phyloP scores from a whole-genome alignment of 495 filamentous ascomycete genomes.

The Glutinoglossum americanum region DNA sequence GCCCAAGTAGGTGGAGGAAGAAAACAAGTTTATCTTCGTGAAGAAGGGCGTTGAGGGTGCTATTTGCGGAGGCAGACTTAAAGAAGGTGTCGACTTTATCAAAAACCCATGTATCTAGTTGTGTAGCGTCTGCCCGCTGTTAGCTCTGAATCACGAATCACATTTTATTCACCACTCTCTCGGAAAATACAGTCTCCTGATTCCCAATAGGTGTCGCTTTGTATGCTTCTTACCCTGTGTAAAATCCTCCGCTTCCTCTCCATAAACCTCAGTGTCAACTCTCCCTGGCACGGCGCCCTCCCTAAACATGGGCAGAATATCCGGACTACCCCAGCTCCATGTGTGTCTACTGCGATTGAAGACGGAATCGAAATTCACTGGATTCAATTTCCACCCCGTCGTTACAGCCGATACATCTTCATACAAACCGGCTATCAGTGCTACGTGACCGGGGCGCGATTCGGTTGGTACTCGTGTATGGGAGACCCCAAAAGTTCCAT shows the following conservation, averaged over 20 bases:
- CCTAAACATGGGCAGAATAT: constrained; percentile 95
- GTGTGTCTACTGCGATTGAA: constrained; percentile 95
- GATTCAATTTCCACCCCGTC: constrained; percentile 97
- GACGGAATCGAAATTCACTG: constrained; percentile 95
- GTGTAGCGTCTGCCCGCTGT: constrained; percentile 35
- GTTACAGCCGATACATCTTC: constrained; percentile 96
- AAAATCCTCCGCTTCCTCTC: constrained; percentile 73
- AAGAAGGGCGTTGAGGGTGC: constrained; percentile 51
- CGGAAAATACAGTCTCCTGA: background rate
- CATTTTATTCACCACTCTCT: background rate
- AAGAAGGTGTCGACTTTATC: constrained; percentile 80
- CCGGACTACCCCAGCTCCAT: constrained; percentile 97
- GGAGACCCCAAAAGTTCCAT: constrained; percentile 97
- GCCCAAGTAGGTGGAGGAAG: constrained; percentile 87
- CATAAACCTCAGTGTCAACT: constrained; percentile 69
- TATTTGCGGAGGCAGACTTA: constrained; percentile 49
- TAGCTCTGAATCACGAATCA: background rate
- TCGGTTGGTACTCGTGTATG: constrained; percentile 97
- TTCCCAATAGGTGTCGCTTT: background rate
- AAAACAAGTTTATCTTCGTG: constrained; percentile 78
- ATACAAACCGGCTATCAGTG: constrained; percentile 90
- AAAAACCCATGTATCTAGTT: constrained; percentile 89
- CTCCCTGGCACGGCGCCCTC: constrained; percentile 73
- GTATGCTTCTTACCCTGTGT: constrained; percentile 23
- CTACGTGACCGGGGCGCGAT: constrained; percentile 92